These are phyloP conservation scores for Xylaria digitata DNA, from an alignment of 2,329 filamentous ascomycete genomes.

Conservation along the genomic window DNA sequence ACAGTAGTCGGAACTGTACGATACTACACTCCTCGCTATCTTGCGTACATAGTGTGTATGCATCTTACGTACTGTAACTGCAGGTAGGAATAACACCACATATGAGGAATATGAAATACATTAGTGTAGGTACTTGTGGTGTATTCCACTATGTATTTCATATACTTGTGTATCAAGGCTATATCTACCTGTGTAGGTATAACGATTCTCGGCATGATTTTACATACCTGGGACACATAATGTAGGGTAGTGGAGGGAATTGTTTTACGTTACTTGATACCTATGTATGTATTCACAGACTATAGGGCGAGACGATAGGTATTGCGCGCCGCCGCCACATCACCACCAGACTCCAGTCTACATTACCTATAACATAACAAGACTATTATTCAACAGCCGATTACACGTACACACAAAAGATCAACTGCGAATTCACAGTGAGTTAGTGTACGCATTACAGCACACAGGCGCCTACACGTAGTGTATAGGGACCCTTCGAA, in stretches of 20 bases:
- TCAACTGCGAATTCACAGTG: not conserved
- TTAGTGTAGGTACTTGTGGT: too few relatives aligned
- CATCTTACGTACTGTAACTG: too few relatives aligned
- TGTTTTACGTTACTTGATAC: too few relatives aligned
- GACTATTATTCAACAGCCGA: not conserved
- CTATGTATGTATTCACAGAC: too few relatives aligned
- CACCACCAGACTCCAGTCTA: not conserved
- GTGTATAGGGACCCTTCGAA: conserved; percentile 6
- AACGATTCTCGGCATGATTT: conserved; percentile 10
- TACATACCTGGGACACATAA: too few relatives aligned
- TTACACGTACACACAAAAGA: not conserved
- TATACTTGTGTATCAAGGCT: too few relatives aligned
- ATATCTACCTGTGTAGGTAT: not conserved
- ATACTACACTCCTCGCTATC: too few relatives aligned
- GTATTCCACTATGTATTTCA: too few relatives aligned
- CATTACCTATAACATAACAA: conserved; percentile 2
- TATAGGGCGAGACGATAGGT: not conserved
- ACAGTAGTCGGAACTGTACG: not conserved
- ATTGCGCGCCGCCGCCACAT: conserved; percentile 16
- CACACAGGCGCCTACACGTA: not conserved
- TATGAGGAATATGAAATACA: too few relatives aligned
- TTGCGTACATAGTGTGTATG: too few relatives aligned
- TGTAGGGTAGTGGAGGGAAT: too few relatives aligned
- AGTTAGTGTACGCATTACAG: not conserved
- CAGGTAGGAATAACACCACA: too few relatives aligned